These are phyloP conservation scores for Cupressus sempervirens DNA, from an alignment of 75 land plant genomes.

Conservation along the genomic window DNA sequence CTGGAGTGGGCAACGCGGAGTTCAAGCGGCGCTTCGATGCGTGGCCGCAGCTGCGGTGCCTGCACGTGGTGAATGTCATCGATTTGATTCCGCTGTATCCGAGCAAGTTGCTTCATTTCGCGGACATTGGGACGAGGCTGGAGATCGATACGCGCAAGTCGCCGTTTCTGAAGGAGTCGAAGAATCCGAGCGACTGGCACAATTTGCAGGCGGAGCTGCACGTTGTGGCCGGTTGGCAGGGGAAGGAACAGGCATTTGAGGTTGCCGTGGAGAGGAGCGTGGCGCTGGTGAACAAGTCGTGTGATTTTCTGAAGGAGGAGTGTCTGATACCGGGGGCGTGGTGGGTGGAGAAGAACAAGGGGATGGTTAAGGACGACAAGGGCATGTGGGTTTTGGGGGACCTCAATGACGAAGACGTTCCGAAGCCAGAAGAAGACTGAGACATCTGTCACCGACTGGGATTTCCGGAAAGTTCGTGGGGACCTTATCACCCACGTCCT, in stretches of 20 bases:
- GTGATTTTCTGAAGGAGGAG: slow-evolving; percentile 12
- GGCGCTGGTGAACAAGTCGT: slow-evolving; percentile 70
- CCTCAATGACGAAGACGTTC: no score
- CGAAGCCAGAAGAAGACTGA: no score
- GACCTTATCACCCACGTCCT: no score
- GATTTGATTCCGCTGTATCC: slow-evolving; percentile 67
- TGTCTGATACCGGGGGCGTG: no score
- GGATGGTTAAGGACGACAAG: no score
- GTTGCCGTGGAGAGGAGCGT: slow-evolving; percentile 45
- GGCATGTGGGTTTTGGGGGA: no score
- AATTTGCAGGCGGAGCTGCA: slow-evolving; percentile 70
- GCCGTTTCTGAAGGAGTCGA: slow-evolving; percentile 40
- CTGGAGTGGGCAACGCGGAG: slow-evolving; percentile 53
- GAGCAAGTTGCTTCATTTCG: slow-evolving; percentile 28
- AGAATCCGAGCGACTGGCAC: slow-evolving; percentile 51
- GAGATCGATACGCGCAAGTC: slow-evolving; percentile 51
- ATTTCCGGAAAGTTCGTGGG: no score
- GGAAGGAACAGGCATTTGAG: slow-evolving; percentile 31
- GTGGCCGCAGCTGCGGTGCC: slow-evolving; percentile 26
- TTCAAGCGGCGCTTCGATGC: slow-evolving; percentile 36
- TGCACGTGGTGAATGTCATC: slow-evolving; percentile 42
- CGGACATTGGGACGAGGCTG: slow-evolving; percentile 43
- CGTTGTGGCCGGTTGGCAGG: slow-evolving; percentile 61
- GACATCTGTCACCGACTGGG: no score
- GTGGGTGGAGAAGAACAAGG: no score